Conservation (phyloP, 306 rosid species). For the peach (Prunus persica) region DNA sequence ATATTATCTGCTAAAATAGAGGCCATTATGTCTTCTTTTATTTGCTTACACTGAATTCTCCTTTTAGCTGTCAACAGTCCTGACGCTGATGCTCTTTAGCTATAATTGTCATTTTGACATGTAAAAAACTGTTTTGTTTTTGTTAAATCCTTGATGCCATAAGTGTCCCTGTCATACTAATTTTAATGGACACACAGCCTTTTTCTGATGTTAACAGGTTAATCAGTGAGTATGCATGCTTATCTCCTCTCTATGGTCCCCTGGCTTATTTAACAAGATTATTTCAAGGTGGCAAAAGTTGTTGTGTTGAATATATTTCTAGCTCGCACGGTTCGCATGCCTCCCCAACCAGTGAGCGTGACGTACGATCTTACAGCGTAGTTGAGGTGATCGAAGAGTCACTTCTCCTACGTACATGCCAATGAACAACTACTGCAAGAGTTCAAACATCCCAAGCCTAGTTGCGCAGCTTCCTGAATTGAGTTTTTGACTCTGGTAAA, state of each 20-base stretch:
- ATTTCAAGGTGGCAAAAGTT: conserved; percentile 17
- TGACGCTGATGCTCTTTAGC: background rate
- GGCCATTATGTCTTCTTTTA: background rate
- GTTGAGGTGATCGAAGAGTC: conserved; percentile 6
- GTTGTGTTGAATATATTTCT: background rate
- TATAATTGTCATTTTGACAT: background rate
- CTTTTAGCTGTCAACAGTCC: background rate
- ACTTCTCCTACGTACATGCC: background rate
- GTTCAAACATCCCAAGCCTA: conserved; percentile 10
- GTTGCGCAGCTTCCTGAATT: conserved; percentile 6
- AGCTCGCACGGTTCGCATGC: background rate
- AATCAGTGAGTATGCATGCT: conserved; percentile 17
- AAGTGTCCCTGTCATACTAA: conserved; percentile 32
- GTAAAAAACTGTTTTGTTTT: background rate
- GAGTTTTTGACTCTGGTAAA: conserved; percentile 9
- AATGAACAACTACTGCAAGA: conserved; percentile 1
- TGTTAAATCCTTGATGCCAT: conserved; percentile 26
- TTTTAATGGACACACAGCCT: conserved; percentile 3
- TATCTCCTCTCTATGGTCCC: conserved; percentile 30
- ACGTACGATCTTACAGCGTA: too few species aligned
- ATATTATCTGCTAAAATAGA: conserved; percentile 6
- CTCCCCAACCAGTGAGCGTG: background rate
- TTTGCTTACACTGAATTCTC: background rate
- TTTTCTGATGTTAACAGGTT: conserved; percentile 45
- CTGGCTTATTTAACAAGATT: conserved; percentile 12